Evolutionary conservation across 257 asterid genomes (phyloP).

Genomic region (Solanum tacnaense): DNA sequence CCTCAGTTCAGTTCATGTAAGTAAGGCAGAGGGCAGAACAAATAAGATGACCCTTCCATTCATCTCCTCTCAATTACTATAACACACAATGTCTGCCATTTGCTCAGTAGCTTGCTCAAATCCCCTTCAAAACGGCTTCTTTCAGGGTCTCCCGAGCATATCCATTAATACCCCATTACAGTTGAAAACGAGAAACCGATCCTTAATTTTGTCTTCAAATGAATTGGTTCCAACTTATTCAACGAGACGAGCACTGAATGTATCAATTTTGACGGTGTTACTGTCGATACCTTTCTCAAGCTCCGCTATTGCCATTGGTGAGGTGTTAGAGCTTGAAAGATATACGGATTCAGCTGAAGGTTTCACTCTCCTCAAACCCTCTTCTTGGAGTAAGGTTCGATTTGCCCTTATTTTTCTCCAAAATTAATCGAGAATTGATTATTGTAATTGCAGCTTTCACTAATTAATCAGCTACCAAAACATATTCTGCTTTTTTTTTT

Average conservation of each 20-base stretch:
- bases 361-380: constrained; percentile 71
- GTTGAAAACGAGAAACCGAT: background rate
- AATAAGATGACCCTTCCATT: background rate
- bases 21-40: background rate
- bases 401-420: rapidly evolving
- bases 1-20: background rate
- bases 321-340: constrained; percentile 41
- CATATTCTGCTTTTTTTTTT: too few relatives aligned
- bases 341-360: constrained; percentile 62
- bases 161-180: background rate
- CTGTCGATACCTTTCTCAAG: background rate
- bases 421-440: background rate
- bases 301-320: constrained; percentile 27
- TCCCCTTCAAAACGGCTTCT: background rate
- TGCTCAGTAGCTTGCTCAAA: background rate
- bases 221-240: background rate
- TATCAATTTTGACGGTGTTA: constrained; percentile 7
- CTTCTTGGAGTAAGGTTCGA: constrained; percentile 69
- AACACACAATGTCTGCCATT: background rate
- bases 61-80: background rate
- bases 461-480: background rate
- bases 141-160: rapidly evolving
- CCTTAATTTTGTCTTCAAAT: background rate
- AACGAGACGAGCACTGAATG: constrained; percentile 7
- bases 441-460: background rate